Evolutionary conservation across 2,329 filamentous ascomycete genomes (phyloP).

Genomic region (Scortechinia acanthostroma): DNA sequence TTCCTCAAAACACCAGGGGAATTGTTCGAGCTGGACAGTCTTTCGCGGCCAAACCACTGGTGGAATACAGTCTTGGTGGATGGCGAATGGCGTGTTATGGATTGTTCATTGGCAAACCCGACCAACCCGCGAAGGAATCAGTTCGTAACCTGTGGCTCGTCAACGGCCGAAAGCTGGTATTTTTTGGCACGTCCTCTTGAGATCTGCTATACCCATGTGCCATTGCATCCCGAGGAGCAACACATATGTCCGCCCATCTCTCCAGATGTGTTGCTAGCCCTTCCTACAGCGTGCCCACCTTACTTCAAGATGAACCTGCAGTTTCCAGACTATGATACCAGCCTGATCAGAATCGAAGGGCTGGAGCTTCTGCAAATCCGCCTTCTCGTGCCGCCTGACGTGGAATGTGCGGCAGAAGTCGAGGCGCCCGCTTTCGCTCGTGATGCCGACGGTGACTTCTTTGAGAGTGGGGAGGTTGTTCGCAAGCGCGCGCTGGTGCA

Average conservation of each 20-base stretch:
- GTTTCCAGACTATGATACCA: constrained; percentile 86
- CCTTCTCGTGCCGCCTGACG: constrained; percentile 78
- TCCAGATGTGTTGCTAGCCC: constrained; percentile 75
- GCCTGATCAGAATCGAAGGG: constrained; percentile 76
- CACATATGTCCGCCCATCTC: constrained; percentile 85
- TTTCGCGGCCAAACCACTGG: constrained; percentile 89
- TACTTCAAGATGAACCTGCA: constrained; percentile 79
- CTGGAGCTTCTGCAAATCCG: constrained; percentile 89
- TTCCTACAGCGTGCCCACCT: constrained; percentile 78
- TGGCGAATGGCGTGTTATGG: constrained; percentile 92
- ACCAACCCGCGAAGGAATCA: constrained; percentile 74
- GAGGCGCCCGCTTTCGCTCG: constrained; percentile 75
- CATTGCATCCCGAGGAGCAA: constrained; percentile 79
- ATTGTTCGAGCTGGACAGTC: constrained; percentile 68
- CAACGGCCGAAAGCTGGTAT: constrained; percentile 79
- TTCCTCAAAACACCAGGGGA: constrained; percentile 90
- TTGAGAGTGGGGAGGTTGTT: constrained; percentile 82
- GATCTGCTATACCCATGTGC: constrained; percentile 92
- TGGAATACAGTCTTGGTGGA: constrained; percentile 95
- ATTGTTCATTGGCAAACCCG: constrained; percentile 84
- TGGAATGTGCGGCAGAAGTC: constrained; percentile 87
- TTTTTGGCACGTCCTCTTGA: constrained; percentile 86
- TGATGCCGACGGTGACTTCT: constrained; percentile 83
- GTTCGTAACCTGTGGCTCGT: constrained; percentile 68
- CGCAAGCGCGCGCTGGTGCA: constrained; percentile 84